Evolutionary conservation across 768 basidiomycete species (phyloP).

Genomic region (Rhodotorula taiwanensis): DNA sequence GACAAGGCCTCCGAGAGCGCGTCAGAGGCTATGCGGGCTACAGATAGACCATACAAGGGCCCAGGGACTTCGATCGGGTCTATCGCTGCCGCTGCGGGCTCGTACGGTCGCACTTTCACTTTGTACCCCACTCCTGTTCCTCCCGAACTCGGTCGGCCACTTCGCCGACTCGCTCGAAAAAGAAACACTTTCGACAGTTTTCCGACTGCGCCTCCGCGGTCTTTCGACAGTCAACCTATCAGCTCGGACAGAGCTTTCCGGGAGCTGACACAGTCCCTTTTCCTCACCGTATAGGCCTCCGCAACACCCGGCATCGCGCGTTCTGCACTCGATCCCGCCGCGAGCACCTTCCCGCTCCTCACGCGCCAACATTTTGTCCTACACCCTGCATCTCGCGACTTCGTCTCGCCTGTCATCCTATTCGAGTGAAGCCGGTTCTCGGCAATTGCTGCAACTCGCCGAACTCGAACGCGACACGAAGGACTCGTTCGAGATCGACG

Average conservation of each 20-base stretch:
- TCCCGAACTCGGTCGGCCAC: background rate
- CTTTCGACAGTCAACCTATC: too few species aligned
- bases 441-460: slow-evolving; percentile 24
- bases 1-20: too few species aligned
- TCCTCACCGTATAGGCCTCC: slow-evolving; percentile 18
- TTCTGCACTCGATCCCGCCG: slow-evolving; percentile 35
- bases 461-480: slow-evolving; percentile 2
- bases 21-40: too few species aligned
- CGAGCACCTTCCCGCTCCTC: slow-evolving; percentile 35
- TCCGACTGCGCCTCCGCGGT: too few species aligned
- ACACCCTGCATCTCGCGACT: slow-evolving; percentile 34
- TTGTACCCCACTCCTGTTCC: background rate
- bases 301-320: slow-evolving; percentile 34
- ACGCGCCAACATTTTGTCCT: slow-evolving; percentile 36
- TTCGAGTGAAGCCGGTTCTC: slow-evolving; percentile 11
- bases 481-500: slow-evolving; percentile 7
- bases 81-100: too few species aligned
- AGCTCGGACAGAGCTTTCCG: too few species aligned
- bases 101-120: too few species aligned
- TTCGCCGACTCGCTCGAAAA: background rate
- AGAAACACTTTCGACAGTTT: too few species aligned
- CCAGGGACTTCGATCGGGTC: too few species aligned
- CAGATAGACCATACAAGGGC: too few species aligned
- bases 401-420: slow-evolving; percentile 31
- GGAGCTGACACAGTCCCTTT: too few species aligned